These are phyloP conservation scores for Amanita polypyramis DNA, from an alignment of 768 basidiomycete species.

Conservation along the genomic window DNA sequence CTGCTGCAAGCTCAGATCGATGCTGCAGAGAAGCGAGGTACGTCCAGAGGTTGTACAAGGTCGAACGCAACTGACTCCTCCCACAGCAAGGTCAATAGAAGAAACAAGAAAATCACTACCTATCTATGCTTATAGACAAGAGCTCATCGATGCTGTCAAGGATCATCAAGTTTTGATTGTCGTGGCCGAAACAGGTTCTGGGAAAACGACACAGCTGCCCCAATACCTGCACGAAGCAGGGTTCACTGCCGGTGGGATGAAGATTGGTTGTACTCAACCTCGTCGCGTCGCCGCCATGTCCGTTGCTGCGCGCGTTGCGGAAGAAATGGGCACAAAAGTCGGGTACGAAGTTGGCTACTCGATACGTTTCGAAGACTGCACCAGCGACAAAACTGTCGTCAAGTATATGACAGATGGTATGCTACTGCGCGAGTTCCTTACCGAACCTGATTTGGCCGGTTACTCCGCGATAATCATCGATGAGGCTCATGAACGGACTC, in stretches of 20 bases:
- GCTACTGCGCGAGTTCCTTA: conserved; percentile 93
- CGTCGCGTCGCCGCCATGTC: conserved; percentile 99
- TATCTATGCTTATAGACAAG: conserved; percentile 81
- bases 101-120: conserved; percentile 91
- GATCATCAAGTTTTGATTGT: conserved; percentile 95
- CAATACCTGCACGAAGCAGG: conserved; percentile 98
- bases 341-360: conserved; percentile 99
- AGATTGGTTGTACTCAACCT: conserved; percentile 95
- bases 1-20: conserved; percentile 82
- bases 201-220: conserved; percentile 96
- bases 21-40: conserved; percentile 84
- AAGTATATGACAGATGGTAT: conserved; percentile 99
- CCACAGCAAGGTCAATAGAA: conserved; percentile 75
- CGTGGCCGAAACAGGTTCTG: conserved; percentile 97
- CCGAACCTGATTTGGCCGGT: conserved; percentile 92
- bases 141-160: conserved; percentile 80
- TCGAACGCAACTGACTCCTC: background rate
- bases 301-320: conserved; percentile 96
- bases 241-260: conserved; percentile 78
- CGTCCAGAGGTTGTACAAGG: conserved; percentile 14
- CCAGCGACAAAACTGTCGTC: conserved; percentile 95
- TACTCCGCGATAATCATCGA: conserved; percentile 96
- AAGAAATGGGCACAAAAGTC: conserved; percentile 95
- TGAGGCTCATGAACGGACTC: conserved; percentile 95
- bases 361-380: conserved; percentile 98